Base-by-base conservation (phyloP, 371 early-diverging fungal genomes). In the Mucor ambiguus region DNA sequence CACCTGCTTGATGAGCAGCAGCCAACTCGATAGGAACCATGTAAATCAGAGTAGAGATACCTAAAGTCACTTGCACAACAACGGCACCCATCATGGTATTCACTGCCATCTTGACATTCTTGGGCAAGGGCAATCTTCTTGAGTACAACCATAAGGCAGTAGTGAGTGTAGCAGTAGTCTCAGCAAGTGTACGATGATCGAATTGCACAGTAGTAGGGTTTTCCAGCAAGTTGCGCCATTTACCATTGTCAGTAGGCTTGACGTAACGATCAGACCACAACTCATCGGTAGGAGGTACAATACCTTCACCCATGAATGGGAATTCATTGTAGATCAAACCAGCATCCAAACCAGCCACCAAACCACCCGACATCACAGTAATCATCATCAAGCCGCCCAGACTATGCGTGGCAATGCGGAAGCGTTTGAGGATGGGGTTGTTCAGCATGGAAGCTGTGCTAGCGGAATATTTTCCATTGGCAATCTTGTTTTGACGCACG, bases 271-370 rank as follows among this genome's bases (percentile, higher is more conserved):
- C 67, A 33, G 85, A 87, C 89, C 92, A 93, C 14, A 93, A 79
- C 60, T 94, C 94, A 0, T 73, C 60, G 30, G 72, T 78, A 14
- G 93, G 92, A 26, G 94, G 95, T 29, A 90, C 70, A 46, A 92
- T 63, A 12, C 90, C 82, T 28, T 87, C 81, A 37, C 96, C 97
- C 98, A 97, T 97, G 55, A 77, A 77, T 2, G 98, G 98, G 78
- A 93, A 98, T 75, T 94, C 93, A 74, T 96, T 96, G 82, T 97
- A 96, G 58, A 97, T 87, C 58, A 98, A 79, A 26, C 98, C 98
- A 32, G 98, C 98, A 70, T 98, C 98, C 33, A 98, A 77, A 41
- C 98, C 98, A 37, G 98, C 98, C 6, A 98, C 98, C n/a, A 97
- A 90, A 28, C 95, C 98, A 58, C 94, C 96, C 1, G 95, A 91